A percentile compares a stretch with the other conserved stretches of the same genome.
These are phyloP conservation scores for Biscutella auriculata DNA, from an alignment of 441 rosid species.

Conservation along the genomic window DNA sequence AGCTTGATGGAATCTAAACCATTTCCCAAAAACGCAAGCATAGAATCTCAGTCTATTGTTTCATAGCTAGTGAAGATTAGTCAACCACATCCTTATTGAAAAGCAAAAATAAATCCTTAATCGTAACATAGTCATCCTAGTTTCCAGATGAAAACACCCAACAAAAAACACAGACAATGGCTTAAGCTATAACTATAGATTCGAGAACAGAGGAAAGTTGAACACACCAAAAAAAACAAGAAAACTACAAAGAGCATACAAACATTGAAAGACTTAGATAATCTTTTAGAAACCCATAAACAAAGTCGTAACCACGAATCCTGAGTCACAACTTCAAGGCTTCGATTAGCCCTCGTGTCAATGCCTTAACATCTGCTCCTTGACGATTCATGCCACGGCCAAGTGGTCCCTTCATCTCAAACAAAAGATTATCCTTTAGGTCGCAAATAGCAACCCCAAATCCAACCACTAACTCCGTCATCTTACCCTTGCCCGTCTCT, in stretches of 20 bases:
- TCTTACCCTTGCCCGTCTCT: conserved; percentile 20
- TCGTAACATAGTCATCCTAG: neutral
- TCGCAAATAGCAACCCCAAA: conserved; percentile 72
- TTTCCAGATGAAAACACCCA: neutral
- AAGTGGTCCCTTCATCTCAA: conserved; percentile 46
- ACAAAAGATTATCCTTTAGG: conserved; percentile 30
- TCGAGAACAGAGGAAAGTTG: neutral
- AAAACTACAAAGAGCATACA: neutral
- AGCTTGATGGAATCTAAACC: neutral
- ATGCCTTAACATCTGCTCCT: conserved; percentile 44
- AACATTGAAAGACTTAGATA: no score
- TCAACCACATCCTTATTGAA: neutral
- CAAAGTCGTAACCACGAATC: neutral
- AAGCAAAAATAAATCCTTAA: neutral
- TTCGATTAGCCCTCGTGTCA: conserved; percentile 51
- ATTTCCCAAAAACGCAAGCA: neutral
- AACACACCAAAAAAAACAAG: neutral
- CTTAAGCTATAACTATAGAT: neutral
- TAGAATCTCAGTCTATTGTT: neutral
- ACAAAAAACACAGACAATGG: neutral
- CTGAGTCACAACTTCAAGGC: conserved; percentile 41
- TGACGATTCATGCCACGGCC: conserved; percentile 29
- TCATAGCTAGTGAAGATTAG: neutral
- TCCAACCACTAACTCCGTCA: conserved; percentile 27
- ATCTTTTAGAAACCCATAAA: neutral